These are phyloP conservation scores for Passiflora organensis DNA, from an alignment of 345 rosid species.

Conservation along the genomic window DNA sequence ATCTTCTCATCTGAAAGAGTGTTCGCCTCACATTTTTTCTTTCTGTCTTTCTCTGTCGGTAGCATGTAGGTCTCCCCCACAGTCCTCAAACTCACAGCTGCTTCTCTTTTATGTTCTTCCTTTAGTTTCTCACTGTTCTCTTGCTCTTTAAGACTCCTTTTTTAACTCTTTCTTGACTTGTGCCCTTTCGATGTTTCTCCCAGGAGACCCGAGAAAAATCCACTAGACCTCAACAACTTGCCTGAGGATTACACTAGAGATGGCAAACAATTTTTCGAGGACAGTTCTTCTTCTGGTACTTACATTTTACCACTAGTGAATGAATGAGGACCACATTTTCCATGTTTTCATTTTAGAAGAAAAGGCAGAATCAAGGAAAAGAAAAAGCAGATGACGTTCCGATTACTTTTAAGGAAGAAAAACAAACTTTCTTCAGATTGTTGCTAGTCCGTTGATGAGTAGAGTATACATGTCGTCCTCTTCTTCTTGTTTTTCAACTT, in stretches of 20 bases:
- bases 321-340: background rate
- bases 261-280: constrained; percentile 51
- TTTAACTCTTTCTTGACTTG: constrained; percentile 8
- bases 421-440: too few relatives aligned
- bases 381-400: too few relatives aligned
- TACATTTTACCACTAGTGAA: background rate
- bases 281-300: constrained; percentile 58
- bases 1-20: constrained; percentile 37
- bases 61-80: constrained; percentile 69
- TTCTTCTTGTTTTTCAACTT: background rate
- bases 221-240: constrained; percentile 94
- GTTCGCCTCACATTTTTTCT: constrained; percentile 15
- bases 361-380: too few relatives aligned
- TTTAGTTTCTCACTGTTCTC: background rate
- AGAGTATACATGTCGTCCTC: too few relatives aligned
- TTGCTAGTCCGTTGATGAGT: too few relatives aligned
- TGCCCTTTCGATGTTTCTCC: constrained; percentile 8
- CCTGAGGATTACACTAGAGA: constrained; percentile 71
- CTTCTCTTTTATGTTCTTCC: constrained; percentile 1
- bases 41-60: constrained; percentile 57
- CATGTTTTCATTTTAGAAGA: background rate
- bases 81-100: constrained; percentile 7
- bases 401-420: too few relatives aligned
- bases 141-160: constrained; percentile 2
- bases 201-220: constrained; percentile 76